Percentiles rank a stretch among this genome's conserved stretches.
Evolutionary conservation across 805 yeast genomes (phyloP).

Genomic region (Cyberlindnera misumaiensis): DNA sequence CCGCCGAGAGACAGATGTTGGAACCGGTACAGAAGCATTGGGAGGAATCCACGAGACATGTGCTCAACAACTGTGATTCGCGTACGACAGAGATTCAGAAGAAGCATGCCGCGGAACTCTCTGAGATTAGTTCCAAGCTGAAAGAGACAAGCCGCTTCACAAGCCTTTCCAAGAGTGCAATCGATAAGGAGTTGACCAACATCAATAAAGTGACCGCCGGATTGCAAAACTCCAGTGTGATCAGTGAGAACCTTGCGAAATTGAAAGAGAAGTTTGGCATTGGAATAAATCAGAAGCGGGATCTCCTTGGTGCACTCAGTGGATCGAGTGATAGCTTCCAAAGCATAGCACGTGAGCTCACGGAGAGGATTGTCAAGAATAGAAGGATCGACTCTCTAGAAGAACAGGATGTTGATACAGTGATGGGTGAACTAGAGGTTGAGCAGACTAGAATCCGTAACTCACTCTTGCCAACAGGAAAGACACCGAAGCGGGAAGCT

Average conservation of each 20-base stretch:
- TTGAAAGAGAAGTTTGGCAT: constrained; percentile 4
- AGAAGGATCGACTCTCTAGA: constrained; percentile 12
- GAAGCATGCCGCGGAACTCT: constrained; percentile 8
- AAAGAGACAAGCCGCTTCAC: constrained; percentile 15
- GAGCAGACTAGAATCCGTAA: constrained; percentile 22
- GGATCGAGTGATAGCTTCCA: background rate
- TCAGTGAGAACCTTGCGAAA: constrained; percentile 2
- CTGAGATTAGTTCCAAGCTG: constrained; percentile 5
- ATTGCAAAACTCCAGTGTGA: constrained; percentile 5
- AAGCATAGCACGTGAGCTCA: constrained; percentile 2
- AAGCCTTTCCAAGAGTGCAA: constrained; percentile 6
- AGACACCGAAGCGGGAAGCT: constrained; percentile 22
- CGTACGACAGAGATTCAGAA: constrained; percentile 6
- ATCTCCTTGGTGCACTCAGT: background rate
- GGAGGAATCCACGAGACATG: constrained; percentile 17
- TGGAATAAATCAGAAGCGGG: background rate
- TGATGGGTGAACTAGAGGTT: constrained; percentile 19
- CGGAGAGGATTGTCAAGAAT: constrained; percentile 8
- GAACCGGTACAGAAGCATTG: constrained; percentile 12
- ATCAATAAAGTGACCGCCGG: constrained; percentile 5
- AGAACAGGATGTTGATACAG: constrained; percentile 14
- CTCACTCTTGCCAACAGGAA: constrained; percentile 24
- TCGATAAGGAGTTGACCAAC: constrained; percentile 16
- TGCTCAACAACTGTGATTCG: constrained; percentile 18
- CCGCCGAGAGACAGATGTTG: constrained; percentile 13